Evolutionary conservation across 1,139 yeast species (phyloP), one percentile per base, ranked within the genome.

Genomic region (Saccharomyces hybrid): DNA sequence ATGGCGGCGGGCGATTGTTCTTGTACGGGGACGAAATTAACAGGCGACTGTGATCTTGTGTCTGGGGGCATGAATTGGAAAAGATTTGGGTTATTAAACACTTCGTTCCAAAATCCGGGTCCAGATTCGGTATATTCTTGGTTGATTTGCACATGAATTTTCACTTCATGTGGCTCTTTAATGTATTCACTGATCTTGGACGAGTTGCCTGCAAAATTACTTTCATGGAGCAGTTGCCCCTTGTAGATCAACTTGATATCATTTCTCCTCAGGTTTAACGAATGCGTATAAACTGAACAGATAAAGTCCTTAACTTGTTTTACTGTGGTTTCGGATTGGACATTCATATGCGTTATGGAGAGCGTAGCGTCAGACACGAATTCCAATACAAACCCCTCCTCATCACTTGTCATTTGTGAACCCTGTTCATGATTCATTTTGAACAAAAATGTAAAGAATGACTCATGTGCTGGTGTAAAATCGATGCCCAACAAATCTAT

Each of bases 51-150:
- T 24, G 49, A 41, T 34, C 49, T 47, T 19, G 54, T 26, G 12
- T 55, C 50, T 24, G 54, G 42, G 12, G 51, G 53, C 53, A 56
- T 54, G 46, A 59, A 61, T n/a, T 55, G 58, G 24, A 59, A 58
- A 38, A 62, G 48, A 34, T 57, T 62, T 0, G 61, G 56, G 29
- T 57, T 62, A 34, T 55, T 55, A 51, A 64, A 63, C 38, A 65
- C 51, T 51, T 66, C 65, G 42, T 53, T 59, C 71, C 71, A 68
- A 55, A 66, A 68, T 2, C 66, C 63, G 1, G 67, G 67, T 8
- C 65, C 66, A 3, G 52, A 42, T 9, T 65, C 61, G 4, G 56
- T 57, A 11, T 55, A 55, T 48, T 65, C 65, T 16, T 58, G 58
- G 27, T 59, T 62, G 14, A 67, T 61, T 24, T 64, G 62, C n/a